Percentiles rank a stretch among this genome's conserved stretches.
These are phyloP conservation scores for Misopates orontium DNA, from an alignment of 257 asterid genomes.

Conservation along the genomic window DNA sequence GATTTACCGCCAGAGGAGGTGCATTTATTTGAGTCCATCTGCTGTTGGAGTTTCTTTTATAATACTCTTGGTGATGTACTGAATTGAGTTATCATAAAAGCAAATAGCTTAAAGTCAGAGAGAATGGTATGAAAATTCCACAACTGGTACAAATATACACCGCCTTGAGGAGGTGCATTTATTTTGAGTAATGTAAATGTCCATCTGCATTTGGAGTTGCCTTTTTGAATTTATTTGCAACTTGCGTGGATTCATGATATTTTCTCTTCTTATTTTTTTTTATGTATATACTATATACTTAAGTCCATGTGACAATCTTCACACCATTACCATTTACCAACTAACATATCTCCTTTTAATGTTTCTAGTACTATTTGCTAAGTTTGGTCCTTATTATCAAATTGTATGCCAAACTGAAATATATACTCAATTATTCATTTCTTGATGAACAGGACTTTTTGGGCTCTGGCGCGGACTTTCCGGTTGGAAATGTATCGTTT, in stretches of 20 bases:
- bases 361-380: conserved; percentile 16
- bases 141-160: no score
- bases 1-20: no score
- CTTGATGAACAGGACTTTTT: conserved; percentile 58
- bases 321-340: not conserved
- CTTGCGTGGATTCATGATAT: not conserved
- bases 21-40: no score
- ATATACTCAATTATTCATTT: not conserved
- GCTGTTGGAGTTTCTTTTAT: no score
- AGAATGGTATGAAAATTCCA: no score
- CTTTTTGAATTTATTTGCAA: not conserved
- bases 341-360: conserved; percentile 3
- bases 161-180: no score
- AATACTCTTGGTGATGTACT: no score
- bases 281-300: not conserved
- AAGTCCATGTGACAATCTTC: conserved; percentile 25
- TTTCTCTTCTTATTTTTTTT: not conserved
- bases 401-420: not conserved
- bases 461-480: conserved; percentile 94
- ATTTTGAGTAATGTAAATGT: not conserved
- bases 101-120: no score
- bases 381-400: no score
- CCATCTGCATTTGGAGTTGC: not conserved
- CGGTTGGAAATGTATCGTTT: conserved; percentile 92
- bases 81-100: no score